A percentile compares a stretch with the other conserved stretches of the same genome.
Conservation (phyloP, 805 yeast species). For the Saccharomycopsis sp. region DNA sequence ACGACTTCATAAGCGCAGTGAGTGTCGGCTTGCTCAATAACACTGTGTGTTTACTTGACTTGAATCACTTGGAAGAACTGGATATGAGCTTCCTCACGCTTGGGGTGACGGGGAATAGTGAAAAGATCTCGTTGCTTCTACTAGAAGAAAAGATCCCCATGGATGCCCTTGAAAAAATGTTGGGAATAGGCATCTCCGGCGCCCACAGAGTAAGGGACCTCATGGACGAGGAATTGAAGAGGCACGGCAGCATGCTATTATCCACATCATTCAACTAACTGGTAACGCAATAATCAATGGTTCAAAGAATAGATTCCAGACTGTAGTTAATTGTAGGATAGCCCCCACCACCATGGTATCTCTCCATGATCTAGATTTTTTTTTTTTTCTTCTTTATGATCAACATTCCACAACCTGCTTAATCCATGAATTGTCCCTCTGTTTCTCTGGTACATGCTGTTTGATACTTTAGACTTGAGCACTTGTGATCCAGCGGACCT, state of each 20-base stretch:
- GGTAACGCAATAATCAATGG: too few relatives aligned
- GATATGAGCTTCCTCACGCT: slow-evolving; percentile 76
- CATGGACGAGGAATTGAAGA: slow-evolving; percentile 80
- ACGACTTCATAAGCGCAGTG: slow-evolving; percentile 77
- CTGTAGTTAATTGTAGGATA: too few relatives aligned
- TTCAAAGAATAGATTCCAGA: too few relatives aligned
- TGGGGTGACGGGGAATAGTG: slow-evolving; percentile 77
- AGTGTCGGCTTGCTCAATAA: slow-evolving; percentile 71
- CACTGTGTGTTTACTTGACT: slow-evolving; percentile 69
- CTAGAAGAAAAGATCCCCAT: slow-evolving; percentile 80
- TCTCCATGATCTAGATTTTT: too few relatives aligned
- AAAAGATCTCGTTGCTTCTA: slow-evolving; percentile 65
- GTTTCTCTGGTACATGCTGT: too few relatives aligned
- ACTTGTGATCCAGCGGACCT: too few relatives aligned
- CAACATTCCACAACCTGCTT: too few relatives aligned
- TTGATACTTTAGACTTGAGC: too few relatives aligned
- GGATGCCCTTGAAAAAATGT: slow-evolving; percentile 64
- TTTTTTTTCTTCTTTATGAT: too few relatives aligned
- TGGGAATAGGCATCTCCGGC: slow-evolving; percentile 82
- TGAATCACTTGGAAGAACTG: slow-evolving; percentile 71
- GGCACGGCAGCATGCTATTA: slow-evolving; percentile 54
- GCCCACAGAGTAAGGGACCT: slow-evolving; percentile 71
- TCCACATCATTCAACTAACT: too few relatives aligned
- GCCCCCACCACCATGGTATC: too few relatives aligned
- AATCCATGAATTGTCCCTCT: too few relatives aligned